Base-by-base conservation (phyloP, 257 asterid species). In the Plantago major region DNA sequence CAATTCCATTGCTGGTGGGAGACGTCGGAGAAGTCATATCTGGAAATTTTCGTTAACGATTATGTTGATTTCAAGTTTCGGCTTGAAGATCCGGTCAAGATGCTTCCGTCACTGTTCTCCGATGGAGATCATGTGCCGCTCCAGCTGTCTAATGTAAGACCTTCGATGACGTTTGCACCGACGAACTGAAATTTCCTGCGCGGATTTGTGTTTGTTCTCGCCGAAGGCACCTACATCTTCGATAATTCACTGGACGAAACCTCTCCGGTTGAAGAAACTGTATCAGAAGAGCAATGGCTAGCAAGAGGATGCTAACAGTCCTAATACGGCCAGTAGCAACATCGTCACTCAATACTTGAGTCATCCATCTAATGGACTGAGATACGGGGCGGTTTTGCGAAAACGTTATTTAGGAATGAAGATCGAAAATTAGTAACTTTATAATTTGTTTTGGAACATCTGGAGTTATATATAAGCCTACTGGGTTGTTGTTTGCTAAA, bases 161-260 rank as follows among this genome's bases (percentile, higher is more conserved):
- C 73, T 13, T 43, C 81, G 13, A 46, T 51, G 69, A 9, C 64
- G 43, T 47, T 76, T 8, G 76, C 59, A 17, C 54, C 83, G 4
- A 70, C 52, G 0, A 78, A 75, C 70, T 49, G 96, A 83, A 78
- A 72, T 80, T 16, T 78, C 82, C 12, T 45, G 71, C 33, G 52
- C 67, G 50, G 96, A 91, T 72, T 95, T 92, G 16, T 79, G 73
- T 61, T 38, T 86, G 72, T 88, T 88, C 65, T 91, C 96, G 7
- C 95, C 96, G 4, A 91, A 84, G 72, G 95, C 98, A 58, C 96
- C 98, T 19, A 77, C 87, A 55, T 86, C 96, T 73, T 81, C 96
- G 15, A n/a, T n/a, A n/a, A 86, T 87, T 66, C 75, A 95, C 38
- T 91, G 98, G 98, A 91, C 78, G 60, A 95, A 86, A 87, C 79